phyloP scores from a whole-genome alignment of 768 basidiomycete genomes.

The Erythrobasidium yunnanense region DNA sequence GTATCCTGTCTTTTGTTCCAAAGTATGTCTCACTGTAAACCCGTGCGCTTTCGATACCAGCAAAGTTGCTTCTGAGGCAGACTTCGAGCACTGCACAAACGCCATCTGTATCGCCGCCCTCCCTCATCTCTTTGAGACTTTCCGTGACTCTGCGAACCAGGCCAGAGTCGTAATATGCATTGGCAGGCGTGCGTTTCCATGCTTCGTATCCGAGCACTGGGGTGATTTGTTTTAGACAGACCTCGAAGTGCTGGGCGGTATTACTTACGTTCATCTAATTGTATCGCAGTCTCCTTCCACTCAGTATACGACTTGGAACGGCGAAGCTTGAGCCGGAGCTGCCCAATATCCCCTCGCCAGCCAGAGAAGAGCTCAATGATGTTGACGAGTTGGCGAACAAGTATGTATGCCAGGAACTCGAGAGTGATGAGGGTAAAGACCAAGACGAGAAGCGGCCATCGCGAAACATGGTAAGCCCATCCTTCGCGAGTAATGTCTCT shows the following conservation, averaged over 20 bases:
- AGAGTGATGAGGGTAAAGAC: conserved; percentile 71
- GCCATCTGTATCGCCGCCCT: conserved; percentile 69
- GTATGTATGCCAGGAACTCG: conserved; percentile 67
- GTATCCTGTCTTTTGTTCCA: conserved; percentile 81
- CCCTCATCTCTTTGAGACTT: conserved; percentile 47
- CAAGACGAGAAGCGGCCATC: conserved; percentile 45
- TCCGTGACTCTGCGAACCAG: conserved; percentile 48
- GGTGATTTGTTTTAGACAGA: too few relatives aligned
- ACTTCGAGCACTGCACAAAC: conserved; percentile 82
- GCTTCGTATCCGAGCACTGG: conserved; percentile 59
- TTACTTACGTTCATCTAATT: conserved; percentile 56
- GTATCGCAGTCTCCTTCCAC: conserved; percentile 73
- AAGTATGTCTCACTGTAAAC: conserved; percentile 59
- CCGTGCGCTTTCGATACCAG: conserved; percentile 48
- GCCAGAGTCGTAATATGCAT: conserved; percentile 82
- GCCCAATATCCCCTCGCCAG: conserved; percentile 76
- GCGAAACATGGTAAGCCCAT: conserved; percentile 36
- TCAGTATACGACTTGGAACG: conserved; percentile 69
- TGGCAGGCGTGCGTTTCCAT: conserved; percentile 80
- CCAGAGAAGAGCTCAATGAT: conserved; percentile 84
- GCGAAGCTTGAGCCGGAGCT: conserved; percentile 62
- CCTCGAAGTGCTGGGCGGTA: too few relatives aligned
- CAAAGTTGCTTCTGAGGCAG: conserved; percentile 83
- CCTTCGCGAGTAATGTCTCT: conserved; percentile 38
- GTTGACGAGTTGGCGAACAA: conserved; percentile 85